Evolutionary conservation across 495 filamentous ascomycete genomes (phyloP).

Genomic region (Parachaetomium inaequale): DNA sequence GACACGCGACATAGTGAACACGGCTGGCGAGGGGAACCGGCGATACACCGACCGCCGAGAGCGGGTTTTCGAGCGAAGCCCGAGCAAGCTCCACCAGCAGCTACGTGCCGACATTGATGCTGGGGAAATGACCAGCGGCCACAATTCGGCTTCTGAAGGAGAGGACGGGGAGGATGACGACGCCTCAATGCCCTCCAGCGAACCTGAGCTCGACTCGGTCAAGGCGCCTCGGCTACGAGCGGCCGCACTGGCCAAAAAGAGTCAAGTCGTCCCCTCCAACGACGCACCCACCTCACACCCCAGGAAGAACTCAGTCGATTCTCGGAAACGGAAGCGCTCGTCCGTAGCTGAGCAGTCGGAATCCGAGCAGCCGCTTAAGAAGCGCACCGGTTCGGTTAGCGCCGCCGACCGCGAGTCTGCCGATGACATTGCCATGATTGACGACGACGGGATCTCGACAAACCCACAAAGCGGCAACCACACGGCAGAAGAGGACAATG

Average conservation of each 20-base stretch:
- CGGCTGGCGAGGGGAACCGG: conserved; percentile 36
- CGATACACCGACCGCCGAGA: conserved; percentile 36
- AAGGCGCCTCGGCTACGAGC: conserved; percentile 21
- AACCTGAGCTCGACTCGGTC: conserved; percentile 27
- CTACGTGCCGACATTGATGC: conserved; percentile 35
- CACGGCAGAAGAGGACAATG: conserved; percentile 41
- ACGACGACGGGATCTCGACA: conserved; percentile 41
- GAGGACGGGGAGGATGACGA: conserved; percentile 43
- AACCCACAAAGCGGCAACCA: conserved; percentile 40
- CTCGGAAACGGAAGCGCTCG: conserved; percentile 50
- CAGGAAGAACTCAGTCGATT: conserved; percentile 36
- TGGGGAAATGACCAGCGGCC: conserved; percentile 38
- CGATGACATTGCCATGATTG: conserved; percentile 42
- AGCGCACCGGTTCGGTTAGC: conserved; percentile 54
- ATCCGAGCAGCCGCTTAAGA: conserved; percentile 51
- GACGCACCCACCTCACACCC: conserved; percentile 18
- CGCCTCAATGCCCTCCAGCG: conserved; percentile 34
- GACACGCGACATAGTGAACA: conserved; percentile 58
- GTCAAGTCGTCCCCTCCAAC: conserved; percentile 17
- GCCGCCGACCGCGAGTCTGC: conserved; percentile 29
- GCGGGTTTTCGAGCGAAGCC: conserved; percentile 54
- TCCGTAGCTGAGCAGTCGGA: conserved; percentile 45
- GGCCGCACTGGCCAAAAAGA: conserved; percentile 30
- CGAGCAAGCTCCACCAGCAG: conserved; percentile 62
- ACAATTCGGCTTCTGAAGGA: conserved; percentile 43